phyloP scores from a whole-genome alignment of 306 rosid species.

The Cicer chorassanicum region DNA sequence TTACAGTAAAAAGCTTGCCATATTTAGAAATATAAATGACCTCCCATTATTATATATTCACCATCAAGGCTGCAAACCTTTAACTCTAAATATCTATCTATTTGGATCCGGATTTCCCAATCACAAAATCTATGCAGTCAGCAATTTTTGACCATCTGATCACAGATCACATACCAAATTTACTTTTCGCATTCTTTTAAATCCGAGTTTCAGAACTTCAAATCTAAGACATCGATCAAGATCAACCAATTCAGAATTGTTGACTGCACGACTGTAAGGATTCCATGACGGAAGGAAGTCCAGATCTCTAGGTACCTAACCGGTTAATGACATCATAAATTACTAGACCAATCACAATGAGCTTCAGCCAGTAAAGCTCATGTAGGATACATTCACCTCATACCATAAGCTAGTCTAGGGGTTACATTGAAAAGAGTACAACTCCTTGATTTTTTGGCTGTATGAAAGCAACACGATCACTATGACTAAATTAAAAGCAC shows the following conservation, averaged over 20 bases:
- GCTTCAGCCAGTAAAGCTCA: constrained; percentile 34
- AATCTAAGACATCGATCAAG: not conserved
- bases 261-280: not conserved
- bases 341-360: constrained; percentile 7
- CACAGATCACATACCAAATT: not conserved
- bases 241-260: not conserved
- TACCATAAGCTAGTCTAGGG: constrained; percentile 27
- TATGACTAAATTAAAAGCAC: constrained; percentile 11
- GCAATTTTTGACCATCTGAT: not conserved
- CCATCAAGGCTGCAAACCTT: not conserved
- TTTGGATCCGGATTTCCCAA: not conserved
- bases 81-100: not conserved
- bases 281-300: not conserved
- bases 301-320: constrained; percentile 9
- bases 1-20: not conserved
- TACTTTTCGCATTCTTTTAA: not conserved
- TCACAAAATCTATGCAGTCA: not conserved
- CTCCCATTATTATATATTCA: not conserved
- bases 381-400: not conserved
- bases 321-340: not conserved
- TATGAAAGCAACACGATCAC: constrained; percentile 4
- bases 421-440: constrained; percentile 5
- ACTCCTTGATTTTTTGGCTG: not conserved
- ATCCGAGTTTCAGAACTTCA: not conserved
- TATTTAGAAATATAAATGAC: constrained; percentile 10